These are phyloP conservation scores for Euphrasia arctica DNA, from an alignment of 305 asterid species.

Conservation along the genomic window DNA sequence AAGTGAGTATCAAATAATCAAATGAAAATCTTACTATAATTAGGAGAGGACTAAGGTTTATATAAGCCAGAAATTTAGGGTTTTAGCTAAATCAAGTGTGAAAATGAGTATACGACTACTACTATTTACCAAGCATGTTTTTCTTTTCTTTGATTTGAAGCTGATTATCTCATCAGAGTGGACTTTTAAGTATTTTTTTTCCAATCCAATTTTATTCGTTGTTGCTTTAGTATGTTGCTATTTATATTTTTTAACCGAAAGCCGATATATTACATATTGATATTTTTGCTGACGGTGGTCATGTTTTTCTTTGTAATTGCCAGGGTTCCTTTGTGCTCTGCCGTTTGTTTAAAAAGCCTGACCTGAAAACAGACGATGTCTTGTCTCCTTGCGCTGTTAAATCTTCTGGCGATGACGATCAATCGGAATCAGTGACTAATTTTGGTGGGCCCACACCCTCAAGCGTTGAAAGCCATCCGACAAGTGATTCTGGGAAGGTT, in stretches of 20 bases:
- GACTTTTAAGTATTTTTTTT: too few relatives aligned
- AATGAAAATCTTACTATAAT: background rate
- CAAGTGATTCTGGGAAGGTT: constrained; percentile 27
- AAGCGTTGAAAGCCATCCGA: constrained; percentile 34
- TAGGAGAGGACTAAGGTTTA: too few relatives aligned
- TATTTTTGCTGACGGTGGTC: background rate
- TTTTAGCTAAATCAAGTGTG: too few relatives aligned
- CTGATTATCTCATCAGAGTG: too few relatives aligned
- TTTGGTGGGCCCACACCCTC: constrained; percentile 29
- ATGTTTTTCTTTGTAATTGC: constrained; percentile 20
- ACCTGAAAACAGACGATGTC: constrained; percentile 54
- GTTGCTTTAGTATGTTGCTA: background rate
- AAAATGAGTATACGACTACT: too few relatives aligned
- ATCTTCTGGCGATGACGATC: constrained; percentile 50
- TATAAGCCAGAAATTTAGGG: too few relatives aligned
- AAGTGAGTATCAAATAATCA: too few relatives aligned
- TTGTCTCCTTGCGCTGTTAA: constrained; percentile 43
- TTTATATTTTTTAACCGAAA: background rate
- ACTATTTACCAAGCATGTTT: background rate
- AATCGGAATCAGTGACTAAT: constrained; percentile 41
- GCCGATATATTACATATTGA: background rate
- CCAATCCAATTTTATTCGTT: background rate
- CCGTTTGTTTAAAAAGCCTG: constrained; percentile 80
- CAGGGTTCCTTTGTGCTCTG: constrained; percentile 90
- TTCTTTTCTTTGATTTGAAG: background rate